Conservation (phyloP, 768 basidiomycete genomes). For the Suillus occidentalis region DNA sequence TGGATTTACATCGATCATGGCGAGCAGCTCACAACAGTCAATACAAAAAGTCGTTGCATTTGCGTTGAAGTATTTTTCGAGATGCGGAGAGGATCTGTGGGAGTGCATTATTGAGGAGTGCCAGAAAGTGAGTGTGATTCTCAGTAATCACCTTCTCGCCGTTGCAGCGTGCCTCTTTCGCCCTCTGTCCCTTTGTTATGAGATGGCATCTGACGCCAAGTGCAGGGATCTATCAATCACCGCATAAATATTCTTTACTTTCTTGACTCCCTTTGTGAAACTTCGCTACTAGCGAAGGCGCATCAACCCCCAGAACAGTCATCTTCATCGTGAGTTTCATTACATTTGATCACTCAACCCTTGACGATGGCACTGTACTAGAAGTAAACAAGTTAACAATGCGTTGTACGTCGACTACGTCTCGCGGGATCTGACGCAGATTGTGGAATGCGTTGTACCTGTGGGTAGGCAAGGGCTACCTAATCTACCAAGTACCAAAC, state of each 20-base stretch:
- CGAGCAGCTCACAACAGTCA: constrained; percentile 74
- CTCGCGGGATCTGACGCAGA: constrained; percentile 70
- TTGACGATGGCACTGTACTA: constrained; percentile 21
- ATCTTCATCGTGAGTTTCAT: constrained; percentile 22
- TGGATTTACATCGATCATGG: background rate
- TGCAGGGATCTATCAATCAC: constrained; percentile 80
- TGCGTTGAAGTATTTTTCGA: constrained; percentile 80
- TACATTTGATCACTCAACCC: constrained; percentile 28
- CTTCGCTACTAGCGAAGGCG: constrained; percentile 67
- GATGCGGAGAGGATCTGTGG: constrained; percentile 91
- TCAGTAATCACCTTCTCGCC: background rate
- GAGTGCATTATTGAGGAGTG: constrained; percentile 91
- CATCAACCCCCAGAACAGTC: constrained; percentile 36
- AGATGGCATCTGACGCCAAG: background rate
- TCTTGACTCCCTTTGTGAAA: constrained; percentile 84
- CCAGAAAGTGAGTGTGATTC: constrained; percentile 58
- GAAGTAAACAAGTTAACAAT: constrained; percentile 31
- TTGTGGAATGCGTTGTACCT: constrained; percentile 86
- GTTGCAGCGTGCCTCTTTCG: background rate
- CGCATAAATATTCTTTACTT: constrained; percentile 94
- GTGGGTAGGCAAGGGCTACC: constrained; percentile 84
- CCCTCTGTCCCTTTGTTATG: background rate
- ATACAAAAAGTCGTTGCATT: constrained; percentile 87
- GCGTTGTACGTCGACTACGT: constrained; percentile 79
- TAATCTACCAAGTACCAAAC: constrained; percentile 84